Conservation (phyloP, 73 alveolate species). For the Durusdinium trenchii region DNA sequence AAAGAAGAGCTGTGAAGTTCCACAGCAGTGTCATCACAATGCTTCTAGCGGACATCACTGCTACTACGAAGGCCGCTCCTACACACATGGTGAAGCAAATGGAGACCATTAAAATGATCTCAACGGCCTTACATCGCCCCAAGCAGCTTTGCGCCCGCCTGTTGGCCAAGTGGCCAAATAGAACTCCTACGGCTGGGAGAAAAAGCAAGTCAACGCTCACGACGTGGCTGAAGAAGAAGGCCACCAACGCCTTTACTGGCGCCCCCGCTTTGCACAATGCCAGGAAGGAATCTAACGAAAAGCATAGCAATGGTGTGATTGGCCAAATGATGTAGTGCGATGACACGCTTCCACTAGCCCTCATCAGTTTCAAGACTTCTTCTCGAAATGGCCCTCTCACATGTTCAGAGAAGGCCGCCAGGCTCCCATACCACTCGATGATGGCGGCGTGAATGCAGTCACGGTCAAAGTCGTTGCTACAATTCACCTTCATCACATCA, state of each 20-base stretch:
- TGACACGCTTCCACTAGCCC: not conserved
- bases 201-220: not conserved
- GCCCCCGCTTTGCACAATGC: not conserved
- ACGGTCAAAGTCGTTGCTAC: slow-evolving; percentile 38
- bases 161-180: not conserved
- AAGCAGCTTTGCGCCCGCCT: not conserved
- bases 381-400: slow-evolving; percentile 13
- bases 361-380: slow-evolving; percentile 22
- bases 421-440: slow-evolving; percentile 39
- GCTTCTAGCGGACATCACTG: not conserved
- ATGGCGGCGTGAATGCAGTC: slow-evolving; percentile 43
- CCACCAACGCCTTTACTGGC: not conserved
- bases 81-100: not conserved
- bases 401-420: slow-evolving; percentile 6
- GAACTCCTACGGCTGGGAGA: not conserved
- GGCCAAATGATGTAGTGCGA: slow-evolving; percentile 10
- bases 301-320: not conserved
- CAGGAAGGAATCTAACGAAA: not conserved
- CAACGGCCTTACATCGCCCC: not conserved
- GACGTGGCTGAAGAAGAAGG: slow-evolving; percentile 14
- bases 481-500: slow-evolving; percentile 25
- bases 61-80: not conserved
- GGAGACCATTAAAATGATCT: not conserved
- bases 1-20: not conserved
- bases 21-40: not conserved